phyloP scores from a whole-genome alignment of 441 rosid genomes.

The Adansonia grandidieri region DNA sequence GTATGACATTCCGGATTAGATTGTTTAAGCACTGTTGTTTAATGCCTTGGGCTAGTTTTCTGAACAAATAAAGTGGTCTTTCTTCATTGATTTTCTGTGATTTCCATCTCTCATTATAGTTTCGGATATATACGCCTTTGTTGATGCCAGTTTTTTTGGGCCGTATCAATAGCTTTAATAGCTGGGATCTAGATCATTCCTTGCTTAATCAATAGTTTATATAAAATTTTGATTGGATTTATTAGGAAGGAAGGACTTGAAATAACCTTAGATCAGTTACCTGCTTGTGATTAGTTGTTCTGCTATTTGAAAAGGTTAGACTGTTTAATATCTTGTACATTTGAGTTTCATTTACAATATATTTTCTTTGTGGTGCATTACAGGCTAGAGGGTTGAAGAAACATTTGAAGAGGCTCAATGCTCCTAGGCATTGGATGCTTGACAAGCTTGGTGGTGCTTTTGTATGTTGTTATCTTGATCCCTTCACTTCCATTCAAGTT shows the following conservation, averaged over 20 bases:
- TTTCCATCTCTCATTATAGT: background rate
- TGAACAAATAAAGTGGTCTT: background rate
- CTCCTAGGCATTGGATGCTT: slow-evolving; percentile 69
- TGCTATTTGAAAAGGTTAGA: background rate
- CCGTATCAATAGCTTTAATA: background rate
- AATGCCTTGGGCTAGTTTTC: background rate
- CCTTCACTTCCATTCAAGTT: background rate
- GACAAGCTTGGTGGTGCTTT: slow-evolving; percentile 75
- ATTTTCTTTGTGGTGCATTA: background rate
- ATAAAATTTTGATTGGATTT: background rate
- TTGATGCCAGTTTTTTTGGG: background rate
- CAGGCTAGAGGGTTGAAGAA: slow-evolving; percentile 65
- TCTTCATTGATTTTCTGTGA: background rate
- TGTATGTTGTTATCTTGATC: slow-evolving; percentile 39
- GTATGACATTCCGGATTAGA: background rate
- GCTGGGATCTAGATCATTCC: background rate
- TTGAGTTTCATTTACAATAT: background rate
- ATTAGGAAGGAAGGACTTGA: background rate
- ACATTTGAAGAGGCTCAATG: slow-evolving; percentile 69
- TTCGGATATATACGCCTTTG: background rate
- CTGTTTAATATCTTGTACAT: background rate
- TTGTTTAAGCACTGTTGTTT: background rate
- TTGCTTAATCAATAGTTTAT: background rate
- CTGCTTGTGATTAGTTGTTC: background rate
- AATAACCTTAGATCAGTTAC: background rate